Percentiles rank a stretch among this genome's conserved stretches.
Evolutionary conservation across 2,329 filamentous ascomycete species (phyloP).

Genomic region (Colletotrichum sp.): DNA sequence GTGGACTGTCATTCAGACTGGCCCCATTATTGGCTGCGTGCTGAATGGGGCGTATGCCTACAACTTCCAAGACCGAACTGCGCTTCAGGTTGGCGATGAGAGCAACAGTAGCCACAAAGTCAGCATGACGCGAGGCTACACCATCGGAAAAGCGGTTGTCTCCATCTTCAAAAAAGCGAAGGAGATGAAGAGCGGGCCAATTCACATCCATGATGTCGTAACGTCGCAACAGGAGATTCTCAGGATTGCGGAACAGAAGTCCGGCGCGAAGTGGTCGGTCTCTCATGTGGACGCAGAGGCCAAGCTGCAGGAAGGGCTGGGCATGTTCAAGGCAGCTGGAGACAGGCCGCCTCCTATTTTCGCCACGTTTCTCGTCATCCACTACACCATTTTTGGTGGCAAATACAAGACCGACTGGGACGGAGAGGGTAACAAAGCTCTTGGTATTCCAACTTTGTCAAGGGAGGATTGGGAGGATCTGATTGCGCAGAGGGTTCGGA

Average conservation of each 20-base stretch:
- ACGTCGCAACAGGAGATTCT: conserved; percentile 57
- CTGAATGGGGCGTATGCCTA: not conserved
- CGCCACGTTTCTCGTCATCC: not conserved
- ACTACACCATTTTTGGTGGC: not conserved
- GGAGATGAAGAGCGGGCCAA: conserved; percentile 55
- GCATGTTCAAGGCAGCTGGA: not conserved
- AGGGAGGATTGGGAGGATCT: not conserved
- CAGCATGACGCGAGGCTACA: conserved; percentile 49
- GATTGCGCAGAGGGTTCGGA: not conserved
- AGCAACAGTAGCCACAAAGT: conserved; percentile 52
- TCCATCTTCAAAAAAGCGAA: conserved; percentile 48
- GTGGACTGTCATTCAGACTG: conserved; percentile 43
- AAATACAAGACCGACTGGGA: not conserved
- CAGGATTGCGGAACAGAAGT: conserved; percentile 25
- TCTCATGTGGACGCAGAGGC: not conserved
- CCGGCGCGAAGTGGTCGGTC: not conserved
- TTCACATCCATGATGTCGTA: conserved; percentile 56
- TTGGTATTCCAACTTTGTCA: not conserved
- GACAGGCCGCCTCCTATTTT: not conserved
- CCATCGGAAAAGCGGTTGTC: conserved; percentile 51
- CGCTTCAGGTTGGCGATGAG: conserved; percentile 42
- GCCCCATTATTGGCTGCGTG: conserved; percentile 42
- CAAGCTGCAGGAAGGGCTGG: not conserved
- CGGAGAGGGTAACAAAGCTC: not conserved
- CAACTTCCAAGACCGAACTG: conserved; percentile 21